Conservation (phyloP, 371 early-diverging fungal species). For the Lichtheimia ornata region DNA sequence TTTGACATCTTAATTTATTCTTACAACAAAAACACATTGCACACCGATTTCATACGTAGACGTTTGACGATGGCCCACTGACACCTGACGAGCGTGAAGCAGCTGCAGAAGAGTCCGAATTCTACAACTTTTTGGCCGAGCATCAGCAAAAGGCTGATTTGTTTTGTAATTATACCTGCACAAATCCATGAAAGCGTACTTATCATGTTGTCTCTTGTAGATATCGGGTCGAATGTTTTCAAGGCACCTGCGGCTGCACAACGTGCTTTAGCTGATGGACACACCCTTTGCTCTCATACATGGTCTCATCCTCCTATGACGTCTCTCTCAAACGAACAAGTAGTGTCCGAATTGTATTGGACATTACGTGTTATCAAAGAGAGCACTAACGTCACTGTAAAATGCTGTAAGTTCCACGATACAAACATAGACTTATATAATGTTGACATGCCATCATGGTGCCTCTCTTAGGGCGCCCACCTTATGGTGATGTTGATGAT, state of each 20-base stretch:
- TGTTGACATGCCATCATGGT: too few relatives aligned
- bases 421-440: too few relatives aligned
- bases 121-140: constrained; percentile 47
- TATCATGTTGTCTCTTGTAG: constrained; percentile 1
- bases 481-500: constrained; percentile 59
- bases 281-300: constrained; percentile 53
- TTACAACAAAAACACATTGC: too few relatives aligned
- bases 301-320: constrained; percentile 68
- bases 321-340: constrained; percentile 47
- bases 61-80: constrained; percentile 52
- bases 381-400: constrained; percentile 51
- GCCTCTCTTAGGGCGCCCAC: constrained; percentile 16
- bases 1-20: too few relatives aligned
- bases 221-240: constrained; percentile 51
- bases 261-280: constrained; percentile 43
- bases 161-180: constrained; percentile 17
- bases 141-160: constrained; percentile 29
- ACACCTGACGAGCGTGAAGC: constrained; percentile 28
- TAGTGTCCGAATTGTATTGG: constrained; percentile 62
- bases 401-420: constrained; percentile 39
- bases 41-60: neutral
- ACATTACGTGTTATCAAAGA: constrained; percentile 55
- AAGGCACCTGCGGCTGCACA: constrained; percentile 32
- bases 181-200: too few relatives aligned
- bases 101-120: too few relatives aligned